Base-by-base conservation (phyloP, 352 stramenopile genomes). In the Pythium pyrilobum region DNA sequence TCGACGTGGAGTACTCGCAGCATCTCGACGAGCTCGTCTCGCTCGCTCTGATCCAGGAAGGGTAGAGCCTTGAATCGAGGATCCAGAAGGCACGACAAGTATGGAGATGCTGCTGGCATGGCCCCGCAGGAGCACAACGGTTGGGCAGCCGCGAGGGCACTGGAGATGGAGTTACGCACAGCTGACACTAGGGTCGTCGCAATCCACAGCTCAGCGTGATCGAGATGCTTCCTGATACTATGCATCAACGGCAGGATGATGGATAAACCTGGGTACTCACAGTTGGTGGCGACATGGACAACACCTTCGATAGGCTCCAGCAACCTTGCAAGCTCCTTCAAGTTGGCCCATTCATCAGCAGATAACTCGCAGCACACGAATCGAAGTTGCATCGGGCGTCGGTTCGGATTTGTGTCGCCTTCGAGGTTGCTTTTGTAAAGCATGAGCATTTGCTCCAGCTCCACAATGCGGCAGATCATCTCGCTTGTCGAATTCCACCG, bases 381-480 rank as follows among this genome's bases (percentile, higher is more conserved):
- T 5, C 77, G 77, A 42, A 91, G 60, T 55, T 90, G 79, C 79
- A 90, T 90, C 2, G 79, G 77, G 25, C 77, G 67, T 8, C 80
- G 71, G 36, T 76, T 79, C 33, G 80, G 75, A n/a, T 74, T 86
- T 9, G 69, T 81, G 58, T 90, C 80, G 44, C 72, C 78, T 42
- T 90, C 80, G 4, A 90, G 52, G n/a, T 78, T 81, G 28, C 66
- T 81, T 61, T 88, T 90, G 64, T 90, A 90, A 2, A 77, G 72
- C 52, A 85, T 43, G 16, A 90, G 50, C 72, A 86, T 85, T 6
- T 70, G 58, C 56, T 90, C 75, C n/a, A 90, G 51, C 58, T 90
- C 71, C 12, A 90, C 80, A 47, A 90, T 87, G 18, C 80, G 71
- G 56, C 75, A 85, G 46, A 90, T 86, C 80, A 90, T 90, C 48